Conservation (phyloP, 2,329 filamentous ascomycete species). For the Periconia macrospinosa region DNA sequence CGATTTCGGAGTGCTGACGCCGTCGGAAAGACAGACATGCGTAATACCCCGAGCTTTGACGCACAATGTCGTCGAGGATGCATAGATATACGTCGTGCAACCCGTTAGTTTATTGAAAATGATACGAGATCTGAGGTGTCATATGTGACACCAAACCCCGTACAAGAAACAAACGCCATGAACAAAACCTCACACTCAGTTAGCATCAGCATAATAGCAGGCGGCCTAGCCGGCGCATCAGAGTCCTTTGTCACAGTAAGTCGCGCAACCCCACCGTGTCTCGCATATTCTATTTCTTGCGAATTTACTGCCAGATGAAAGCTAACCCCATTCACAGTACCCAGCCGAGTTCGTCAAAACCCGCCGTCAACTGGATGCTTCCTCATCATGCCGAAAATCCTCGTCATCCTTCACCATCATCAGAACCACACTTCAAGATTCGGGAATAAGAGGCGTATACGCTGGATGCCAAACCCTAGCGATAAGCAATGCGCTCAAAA, state of each 20-base stretch:
- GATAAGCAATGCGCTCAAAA: not conserved
- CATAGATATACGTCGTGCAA: too few species aligned
- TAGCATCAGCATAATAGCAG: not conserved
- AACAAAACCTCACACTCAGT: not conserved
- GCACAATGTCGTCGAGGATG: too few species aligned
- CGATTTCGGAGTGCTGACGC: too few species aligned
- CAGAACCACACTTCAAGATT: too few species aligned
- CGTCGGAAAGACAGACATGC: too few species aligned
- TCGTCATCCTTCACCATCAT: not conserved
- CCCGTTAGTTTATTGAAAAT: too few species aligned
- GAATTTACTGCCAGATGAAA: not conserved
- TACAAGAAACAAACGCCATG: too few species aligned
- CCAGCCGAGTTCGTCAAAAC: constrained; percentile 2
- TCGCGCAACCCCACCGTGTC: not conserved
- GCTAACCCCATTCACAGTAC: not conserved
- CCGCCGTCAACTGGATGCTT: not conserved
- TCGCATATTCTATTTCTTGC: too few species aligned
- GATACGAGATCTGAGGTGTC: too few species aligned
- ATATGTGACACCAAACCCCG: too few species aligned
- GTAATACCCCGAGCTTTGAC: too few species aligned
- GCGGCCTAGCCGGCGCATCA: not conserved
- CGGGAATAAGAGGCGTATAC: too few species aligned
- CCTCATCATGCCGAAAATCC: not conserved
- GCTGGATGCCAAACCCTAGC: not conserved
- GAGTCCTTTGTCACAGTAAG: constrained; percentile 3